Evolutionary conservation across 2,329 filamentous ascomycete genomes (phyloP), one percentile per base, ranked within the genome.

Genomic region (Colletotrichum acutatum): DNA sequence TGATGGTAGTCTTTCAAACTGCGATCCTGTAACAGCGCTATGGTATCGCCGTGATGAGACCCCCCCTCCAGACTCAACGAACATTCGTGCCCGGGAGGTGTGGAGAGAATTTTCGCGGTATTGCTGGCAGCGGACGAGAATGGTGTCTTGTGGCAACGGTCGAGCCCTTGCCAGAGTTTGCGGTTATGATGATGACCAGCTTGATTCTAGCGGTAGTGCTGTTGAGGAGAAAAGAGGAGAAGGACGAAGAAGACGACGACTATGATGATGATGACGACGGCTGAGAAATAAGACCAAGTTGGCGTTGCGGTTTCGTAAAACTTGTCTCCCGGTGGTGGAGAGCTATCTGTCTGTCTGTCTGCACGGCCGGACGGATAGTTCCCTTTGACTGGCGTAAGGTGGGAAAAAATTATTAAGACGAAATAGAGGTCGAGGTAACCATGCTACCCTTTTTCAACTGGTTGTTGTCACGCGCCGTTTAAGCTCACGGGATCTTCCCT

Each of bases 401-500:
- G 66, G 57, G 49, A 68, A 60, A 59, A 58, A 62, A 75, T 74
- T 68, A 74, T 70, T 71, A 74, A 74, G 73, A 75, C 37, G 53
- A 62, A 63, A 66, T 67, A 57, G 64, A 75, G 65, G 59, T 58
- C 67, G 74, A 68, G 63, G 68, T 68, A 67, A 69, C 65, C 72
- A 72, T 74, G 72, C 68, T 70, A 73, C 53, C 62, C 57, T 75
- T 59, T 63, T 59, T 62, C 49, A 66, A 70, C 58, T 70, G 72
- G 66, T 62, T 62, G 63, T 65, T 63, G 74, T 53, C 57, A 68
- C 67, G 61, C 61, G 58, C 53, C 46, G 58, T 69, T 74, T 74
- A 73, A 75, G 74, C 75, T 77, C 67, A 74, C 67, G 77, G 78
- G 79, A 81, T 80, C 77, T 76, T 75, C 74, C 67, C 65, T 76